Conservation (phyloP, 2,329 filamentous ascomycete genomes). For the Colletotrichum costaricense region DNA sequence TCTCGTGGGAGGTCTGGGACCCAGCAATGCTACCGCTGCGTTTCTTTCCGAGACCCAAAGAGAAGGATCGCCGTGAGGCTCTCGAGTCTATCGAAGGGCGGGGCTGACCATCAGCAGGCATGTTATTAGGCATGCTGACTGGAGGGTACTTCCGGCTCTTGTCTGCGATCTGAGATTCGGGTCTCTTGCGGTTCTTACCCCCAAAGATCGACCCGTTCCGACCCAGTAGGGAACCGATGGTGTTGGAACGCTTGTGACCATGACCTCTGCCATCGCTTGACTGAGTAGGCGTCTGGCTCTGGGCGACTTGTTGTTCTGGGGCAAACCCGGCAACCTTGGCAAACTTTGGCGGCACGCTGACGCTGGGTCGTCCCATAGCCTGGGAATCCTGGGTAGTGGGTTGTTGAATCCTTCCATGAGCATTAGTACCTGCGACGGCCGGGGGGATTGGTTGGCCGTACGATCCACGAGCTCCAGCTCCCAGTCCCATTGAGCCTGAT, state of each 20-base stretch:
- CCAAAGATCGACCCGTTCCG: slow-evolving; percentile 86
- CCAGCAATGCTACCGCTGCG: slow-evolving; percentile 73
- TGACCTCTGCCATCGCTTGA: slow-evolving; percentile 50
- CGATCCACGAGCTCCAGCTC: slow-evolving; percentile 67
- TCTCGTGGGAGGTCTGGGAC: slow-evolving; percentile 68
- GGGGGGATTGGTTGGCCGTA: slow-evolving; percentile 92
- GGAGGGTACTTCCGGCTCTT: slow-evolving; percentile 81
- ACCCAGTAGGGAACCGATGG: slow-evolving; percentile 86
- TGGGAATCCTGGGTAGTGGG: slow-evolving; percentile 81
- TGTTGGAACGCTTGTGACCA: slow-evolving; percentile 77
- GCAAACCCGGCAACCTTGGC: slow-evolving; percentile 69
- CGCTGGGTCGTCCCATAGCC: slow-evolving; percentile 71
- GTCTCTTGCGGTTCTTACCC: slow-evolving; percentile 64
- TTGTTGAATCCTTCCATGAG: slow-evolving; percentile 89
- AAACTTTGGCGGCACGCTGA: slow-evolving; percentile 69
- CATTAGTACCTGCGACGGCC: slow-evolving; percentile 88
- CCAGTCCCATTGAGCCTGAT: slow-evolving; percentile 74
- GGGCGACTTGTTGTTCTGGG: slow-evolving; percentile 55
- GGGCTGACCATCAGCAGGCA: slow-evolving; percentile 68
- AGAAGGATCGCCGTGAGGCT: slow-evolving; percentile 75
- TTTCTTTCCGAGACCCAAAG: slow-evolving; percentile 76
- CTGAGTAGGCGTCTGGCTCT: slow-evolving; percentile 28
- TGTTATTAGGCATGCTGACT: slow-evolving; percentile 85
- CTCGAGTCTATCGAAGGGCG: slow-evolving; percentile 78
- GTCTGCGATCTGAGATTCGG: slow-evolving; percentile 50